A percentile compares a stretch with the other conserved stretches of the same genome.
Conservation (phyloP, 108 stramenopile species). For the Cyclotella atomus region DNA sequence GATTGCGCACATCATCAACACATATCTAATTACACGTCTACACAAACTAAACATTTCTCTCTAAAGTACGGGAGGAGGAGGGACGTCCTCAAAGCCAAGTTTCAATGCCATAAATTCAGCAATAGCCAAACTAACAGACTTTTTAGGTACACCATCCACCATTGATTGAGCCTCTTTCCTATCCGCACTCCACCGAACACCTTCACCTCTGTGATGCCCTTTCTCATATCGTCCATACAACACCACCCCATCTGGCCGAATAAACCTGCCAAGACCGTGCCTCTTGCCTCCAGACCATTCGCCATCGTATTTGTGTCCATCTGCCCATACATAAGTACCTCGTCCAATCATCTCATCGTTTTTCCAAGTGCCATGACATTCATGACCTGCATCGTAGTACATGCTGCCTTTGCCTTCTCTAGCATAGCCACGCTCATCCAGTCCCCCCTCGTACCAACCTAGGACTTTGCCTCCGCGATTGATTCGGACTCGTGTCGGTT, state of each 20-base stretch:
- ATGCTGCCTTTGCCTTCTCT: conserved; percentile 32
- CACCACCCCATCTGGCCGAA: conserved; percentile 42
- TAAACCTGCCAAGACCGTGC: conserved; percentile 42
- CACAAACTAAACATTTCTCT: background rate
- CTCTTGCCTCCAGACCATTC: conserved; percentile 38
- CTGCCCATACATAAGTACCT: conserved; percentile 32
- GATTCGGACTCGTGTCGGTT: conserved; percentile 20
- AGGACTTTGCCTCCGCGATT: conserved; percentile 34
- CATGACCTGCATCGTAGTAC: conserved; percentile 51
- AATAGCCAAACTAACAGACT: conserved; percentile 20
- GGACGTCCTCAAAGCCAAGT: conserved; percentile 33
- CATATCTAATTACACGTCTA: too few relatives aligned
- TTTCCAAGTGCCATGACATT: conserved; percentile 33
- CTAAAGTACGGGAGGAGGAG: conserved; percentile 9
- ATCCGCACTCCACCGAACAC: conserved; percentile 42
- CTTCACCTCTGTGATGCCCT: conserved; percentile 42
- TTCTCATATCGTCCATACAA: conserved; percentile 41
- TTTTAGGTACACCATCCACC: conserved; percentile 40
- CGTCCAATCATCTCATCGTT: conserved; percentile 48
- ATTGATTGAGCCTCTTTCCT: conserved; percentile 39
- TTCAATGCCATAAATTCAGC: conserved; percentile 28
- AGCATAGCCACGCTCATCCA: conserved; percentile 31
- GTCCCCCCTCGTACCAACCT: conserved; percentile 43
- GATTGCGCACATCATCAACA: too few relatives aligned
- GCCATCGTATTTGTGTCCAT: conserved; percentile 46